Evolutionary conservation across 1,284 basidiomycete species (phyloP).

Genomic region (Rhodofomes roseus): DNA sequence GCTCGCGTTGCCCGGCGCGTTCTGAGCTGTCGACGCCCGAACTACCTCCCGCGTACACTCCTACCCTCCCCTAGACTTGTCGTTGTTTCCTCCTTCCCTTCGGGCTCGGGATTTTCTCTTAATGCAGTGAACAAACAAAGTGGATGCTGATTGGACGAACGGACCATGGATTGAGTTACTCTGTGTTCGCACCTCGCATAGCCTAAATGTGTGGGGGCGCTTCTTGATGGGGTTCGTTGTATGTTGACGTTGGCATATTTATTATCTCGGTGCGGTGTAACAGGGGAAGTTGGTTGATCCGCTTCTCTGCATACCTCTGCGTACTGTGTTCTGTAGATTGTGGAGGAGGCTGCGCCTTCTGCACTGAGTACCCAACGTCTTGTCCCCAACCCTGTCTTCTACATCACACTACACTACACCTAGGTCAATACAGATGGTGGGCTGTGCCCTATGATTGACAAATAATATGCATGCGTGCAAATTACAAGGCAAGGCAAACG

Average conservation of each 20-base stretch:
- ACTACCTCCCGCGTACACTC: conserved; percentile 3
- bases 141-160: conserved; percentile 6
- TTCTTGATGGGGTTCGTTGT: conserved; percentile 15
- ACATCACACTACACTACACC: conserved; percentile 9
- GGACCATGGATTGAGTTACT: conserved; percentile 9
- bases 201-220: conserved; percentile 8
- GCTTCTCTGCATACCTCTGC: background rate
- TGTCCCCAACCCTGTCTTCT: background rate
- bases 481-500: background rate
- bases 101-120: background rate
- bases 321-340: background rate
- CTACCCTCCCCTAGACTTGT: background rate
- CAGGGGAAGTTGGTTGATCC: conserved; percentile 10
- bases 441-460: conserved; percentile 19
- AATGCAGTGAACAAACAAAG: conserved; percentile 7
- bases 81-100: background rate
- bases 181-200: conserved; percentile 13
- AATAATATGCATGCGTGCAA: background rate
- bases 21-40: conserved; percentile 24
- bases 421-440: conserved; percentile 20
- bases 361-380: conserved; percentile 4
- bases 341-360: conserved; percentile 13
- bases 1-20: conserved; percentile 35
- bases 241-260: conserved; percentile 18
- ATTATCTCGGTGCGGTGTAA: conserved; percentile 14